Evolutionary conservation across 805 yeast species (phyloP), one percentile per base, ranked within the genome.

Genomic region (Lipomyces kockii): DNA sequence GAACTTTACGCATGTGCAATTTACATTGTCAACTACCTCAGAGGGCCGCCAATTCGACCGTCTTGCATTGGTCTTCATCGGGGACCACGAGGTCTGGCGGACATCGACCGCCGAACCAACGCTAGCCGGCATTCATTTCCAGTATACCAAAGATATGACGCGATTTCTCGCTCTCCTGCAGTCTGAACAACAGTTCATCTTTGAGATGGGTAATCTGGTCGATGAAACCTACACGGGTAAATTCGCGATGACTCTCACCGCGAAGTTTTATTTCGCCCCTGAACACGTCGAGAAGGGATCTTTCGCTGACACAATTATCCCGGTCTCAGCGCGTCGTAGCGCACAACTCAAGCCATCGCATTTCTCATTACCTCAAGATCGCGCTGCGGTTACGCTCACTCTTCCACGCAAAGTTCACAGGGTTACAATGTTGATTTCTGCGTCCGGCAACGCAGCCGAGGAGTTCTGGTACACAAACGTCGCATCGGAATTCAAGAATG

Each of bases 61-160:
- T 20, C 71, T 80, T 66, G 79, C 75, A n/a, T 79, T 78, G 61
- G 58, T 80, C 11, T 79, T 75, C 60, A 32, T 80, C 9, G 79
- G 76, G 20, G 90, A 87, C 39, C 80, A 83, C 17, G 90, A 90
- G 70, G 79, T 91, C 52, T 91, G 97, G 97, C 84, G 97, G 77
- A 87, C 91, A 0, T 88, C 94, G 2, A 92, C 97, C 2, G 87
- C 90, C 17, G 97, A 91, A 77, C 97, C 97, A 0, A 84, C 84
- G 65, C 78, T 88, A 73, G 73, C 83, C 78, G 75, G 74, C 14
- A 72, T 78, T 1, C 83, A 84, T 9, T 84, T 81, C 70, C 85
- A 89, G 32, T 78, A 83, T 63, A 79, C 83, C 37, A 91, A 89
- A 75, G 97, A 92, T 75, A 83, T 90, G 0, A 82, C 92, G 1